Evolutionary conservation across 768 basidiomycete genomes (phyloP).

Genomic region (Kwoniella pini): DNA sequence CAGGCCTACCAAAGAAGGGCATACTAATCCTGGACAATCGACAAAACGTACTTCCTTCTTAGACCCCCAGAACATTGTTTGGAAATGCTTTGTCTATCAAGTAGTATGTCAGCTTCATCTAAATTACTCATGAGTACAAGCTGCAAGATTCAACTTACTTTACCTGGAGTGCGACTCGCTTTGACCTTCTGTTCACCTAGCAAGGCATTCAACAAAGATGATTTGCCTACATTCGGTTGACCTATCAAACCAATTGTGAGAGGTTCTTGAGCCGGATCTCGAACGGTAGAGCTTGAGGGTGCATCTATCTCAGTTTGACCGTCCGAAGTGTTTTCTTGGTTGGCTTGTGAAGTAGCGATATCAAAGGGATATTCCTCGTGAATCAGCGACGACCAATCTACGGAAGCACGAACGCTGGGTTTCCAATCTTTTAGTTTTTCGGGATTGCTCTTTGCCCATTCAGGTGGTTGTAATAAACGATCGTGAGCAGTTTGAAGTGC

Average conservation of each 20-base stretch:
- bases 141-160: too few species aligned
- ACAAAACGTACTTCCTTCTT: slow-evolving; percentile 82
- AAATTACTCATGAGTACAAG: too few species aligned
- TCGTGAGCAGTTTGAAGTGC: slow-evolving; percentile 68
- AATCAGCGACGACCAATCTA: slow-evolving; percentile 72
- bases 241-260: slow-evolving; percentile 83
- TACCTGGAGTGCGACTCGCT: slow-evolving; percentile 51
- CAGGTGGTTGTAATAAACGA: slow-evolving; percentile 69
- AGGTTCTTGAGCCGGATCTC: slow-evolving; percentile 50
- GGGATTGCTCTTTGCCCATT: slow-evolving; percentile 59
- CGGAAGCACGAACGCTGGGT: slow-evolving; percentile 63
- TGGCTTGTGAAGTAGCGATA: slow-evolving; percentile 1
- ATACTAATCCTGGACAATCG: slow-evolving; percentile 97
- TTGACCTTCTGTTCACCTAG: slow-evolving; percentile 90
- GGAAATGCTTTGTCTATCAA: slow-evolving; percentile 93
- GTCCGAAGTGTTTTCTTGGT: slow-evolving; percentile 12
- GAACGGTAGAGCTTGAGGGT: slow-evolving; percentile 23
- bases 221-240: slow-evolving; percentile 99
- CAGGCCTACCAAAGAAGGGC: slow-evolving; percentile 61
- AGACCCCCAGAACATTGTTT: slow-evolving; percentile 77
- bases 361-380: slow-evolving; percentile 5
- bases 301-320: slow-evolving; percentile 28
- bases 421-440: slow-evolving; percentile 65
- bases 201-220: slow-evolving; percentile 93
- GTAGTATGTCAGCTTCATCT: background rate